Evolutionary conservation across 2,329 filamentous ascomycete genomes (phyloP).

Genomic region (Pseudocercospora macadamiae): DNA sequence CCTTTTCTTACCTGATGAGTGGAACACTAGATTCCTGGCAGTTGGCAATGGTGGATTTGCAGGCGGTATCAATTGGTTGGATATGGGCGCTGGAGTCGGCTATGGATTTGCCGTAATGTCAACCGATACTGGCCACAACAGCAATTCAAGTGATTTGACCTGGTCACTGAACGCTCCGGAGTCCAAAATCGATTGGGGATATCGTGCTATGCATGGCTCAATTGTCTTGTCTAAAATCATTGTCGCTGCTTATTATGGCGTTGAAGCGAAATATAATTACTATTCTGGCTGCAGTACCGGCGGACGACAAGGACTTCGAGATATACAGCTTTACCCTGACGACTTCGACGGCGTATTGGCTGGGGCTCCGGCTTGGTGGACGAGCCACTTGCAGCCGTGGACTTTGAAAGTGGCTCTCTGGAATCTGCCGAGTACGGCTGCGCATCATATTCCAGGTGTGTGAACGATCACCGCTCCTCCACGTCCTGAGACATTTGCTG

Average conservation of each 20-base stretch:
- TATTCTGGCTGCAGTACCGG: conserved; percentile 64
- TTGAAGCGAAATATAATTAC: conserved; percentile 52
- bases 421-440: conserved; percentile 51
- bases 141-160: conserved; percentile 35
- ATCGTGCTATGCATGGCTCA: conserved; percentile 52
- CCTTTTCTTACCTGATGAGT: conserved; percentile 37
- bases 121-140: conserved; percentile 52
- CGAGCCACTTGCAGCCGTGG: conserved; percentile 49
- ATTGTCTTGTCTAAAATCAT: conserved; percentile 54
- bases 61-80: conserved; percentile 53
- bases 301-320: conserved; percentile 60
- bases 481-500: too few species aligned
- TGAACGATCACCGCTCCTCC: too few species aligned
- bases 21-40: conserved; percentile 41
- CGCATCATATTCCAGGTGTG: conserved; percentile 52
- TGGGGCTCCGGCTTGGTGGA: conserved; percentile 58
- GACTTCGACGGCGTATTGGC: conserved; percentile 63
- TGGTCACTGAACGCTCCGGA: conserved; percentile 46
- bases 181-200: conserved; percentile 44
- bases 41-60: conserved; percentile 53
- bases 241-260: conserved; percentile 53
- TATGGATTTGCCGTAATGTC: conserved; percentile 51
- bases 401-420: conserved; percentile 50
- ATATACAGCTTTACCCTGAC: conserved; percentile 56
- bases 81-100: conserved; percentile 47